Conservation (phyloP, 345 rosid species). For the Arabidopsis arenosa region DNA sequence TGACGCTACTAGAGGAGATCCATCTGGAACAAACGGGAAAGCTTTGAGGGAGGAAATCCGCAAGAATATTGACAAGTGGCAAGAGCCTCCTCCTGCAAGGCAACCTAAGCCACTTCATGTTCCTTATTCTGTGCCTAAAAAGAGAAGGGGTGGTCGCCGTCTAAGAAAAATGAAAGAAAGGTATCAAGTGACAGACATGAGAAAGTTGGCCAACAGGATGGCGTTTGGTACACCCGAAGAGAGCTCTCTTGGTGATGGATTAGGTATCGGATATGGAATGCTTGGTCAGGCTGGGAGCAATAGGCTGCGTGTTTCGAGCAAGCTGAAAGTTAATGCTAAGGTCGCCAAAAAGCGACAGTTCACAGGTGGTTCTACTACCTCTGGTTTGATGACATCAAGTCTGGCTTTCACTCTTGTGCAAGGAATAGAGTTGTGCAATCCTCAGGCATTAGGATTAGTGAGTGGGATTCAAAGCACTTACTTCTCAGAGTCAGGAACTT, state of each 20-base stretch:
- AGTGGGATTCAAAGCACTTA: constrained; percentile 94
- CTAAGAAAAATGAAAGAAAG: constrained; percentile 97
- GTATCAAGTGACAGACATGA: constrained; percentile 93
- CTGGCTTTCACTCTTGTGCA: constrained; percentile 93
- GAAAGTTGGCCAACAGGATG: constrained; percentile 98
- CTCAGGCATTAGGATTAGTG: constrained; percentile 81
- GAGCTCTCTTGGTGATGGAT: constrained; percentile 96
- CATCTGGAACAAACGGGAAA: constrained; percentile 77
- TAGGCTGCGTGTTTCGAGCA: constrained; percentile 91
- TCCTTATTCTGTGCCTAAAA: constrained; percentile 98
- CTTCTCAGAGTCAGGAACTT: constrained; percentile 90
- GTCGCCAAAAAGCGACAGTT: constrained; percentile 83
- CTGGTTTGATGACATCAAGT: constrained; percentile 81
- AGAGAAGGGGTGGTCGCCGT: constrained; percentile 96
- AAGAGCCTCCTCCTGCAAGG: constrained; percentile 98
- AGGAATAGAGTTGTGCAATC: constrained; percentile 92
- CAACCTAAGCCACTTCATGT: constrained; percentile 97
- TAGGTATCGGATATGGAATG: constrained; percentile 99
- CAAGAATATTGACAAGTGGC: constrained; percentile 97
- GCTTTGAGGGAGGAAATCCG: constrained; percentile 66
- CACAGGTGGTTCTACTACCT: constrained; percentile 89
- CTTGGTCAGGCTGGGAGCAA: constrained; percentile 99
- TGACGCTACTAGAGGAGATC: constrained; percentile 85
- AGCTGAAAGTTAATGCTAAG: constrained; percentile 89
- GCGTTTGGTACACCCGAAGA: constrained; percentile 95